These are phyloP conservation scores for Phaeotremella fagi DNA, from an alignment of 768 basidiomycete species.

Conservation along the genomic window DNA sequence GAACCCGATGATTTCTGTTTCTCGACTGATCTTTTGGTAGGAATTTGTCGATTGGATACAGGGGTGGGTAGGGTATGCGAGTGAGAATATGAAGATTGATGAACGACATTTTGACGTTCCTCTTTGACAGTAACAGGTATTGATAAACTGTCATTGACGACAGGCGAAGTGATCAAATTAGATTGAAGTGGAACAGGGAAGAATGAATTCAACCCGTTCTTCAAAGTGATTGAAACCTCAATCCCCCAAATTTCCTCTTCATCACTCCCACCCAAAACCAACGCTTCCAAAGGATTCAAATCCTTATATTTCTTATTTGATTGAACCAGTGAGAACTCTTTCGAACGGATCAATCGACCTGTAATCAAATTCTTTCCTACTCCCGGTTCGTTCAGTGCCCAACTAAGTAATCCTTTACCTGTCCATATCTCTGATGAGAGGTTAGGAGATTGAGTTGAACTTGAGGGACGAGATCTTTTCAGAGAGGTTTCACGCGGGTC, in stretches of 20 bases:
- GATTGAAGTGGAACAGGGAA: too few relatives aligned
- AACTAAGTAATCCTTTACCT: slow-evolving; percentile 36
- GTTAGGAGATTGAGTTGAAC: slow-evolving; percentile 1
- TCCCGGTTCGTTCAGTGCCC: slow-evolving; percentile 39
- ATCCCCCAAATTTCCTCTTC: slow-evolving; percentile 35
- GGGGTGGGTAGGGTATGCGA: too few relatives aligned
- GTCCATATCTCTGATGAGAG: slow-evolving; percentile 32
- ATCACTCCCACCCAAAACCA: slow-evolving; percentile 20
- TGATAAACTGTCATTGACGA: too few relatives aligned
- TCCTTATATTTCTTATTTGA: too few relatives aligned
- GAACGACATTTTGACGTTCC: not conserved
- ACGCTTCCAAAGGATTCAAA: slow-evolving; percentile 26
- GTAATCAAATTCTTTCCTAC: slow-evolving; percentile 41
- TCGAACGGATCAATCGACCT: slow-evolving; percentile 24
- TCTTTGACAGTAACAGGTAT: not conserved
- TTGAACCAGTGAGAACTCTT: slow-evolving; percentile 17
- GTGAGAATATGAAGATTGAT: not conserved
- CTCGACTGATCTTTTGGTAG: not conserved
- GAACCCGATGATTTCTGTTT: not conserved
- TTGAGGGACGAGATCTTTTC: slow-evolving; percentile 22
- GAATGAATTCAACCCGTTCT: not conserved
- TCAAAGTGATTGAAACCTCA: slow-evolving; percentile 32
- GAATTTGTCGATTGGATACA: not conserved
- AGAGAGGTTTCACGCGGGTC: slow-evolving; percentile 40
- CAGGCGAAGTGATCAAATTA: too few relatives aligned